Evolutionary conservation across 495 filamentous ascomycete genomes (phyloP), one percentile per base, ranked within the genome.

Genomic region (Tetracladium setigerum): DNA sequence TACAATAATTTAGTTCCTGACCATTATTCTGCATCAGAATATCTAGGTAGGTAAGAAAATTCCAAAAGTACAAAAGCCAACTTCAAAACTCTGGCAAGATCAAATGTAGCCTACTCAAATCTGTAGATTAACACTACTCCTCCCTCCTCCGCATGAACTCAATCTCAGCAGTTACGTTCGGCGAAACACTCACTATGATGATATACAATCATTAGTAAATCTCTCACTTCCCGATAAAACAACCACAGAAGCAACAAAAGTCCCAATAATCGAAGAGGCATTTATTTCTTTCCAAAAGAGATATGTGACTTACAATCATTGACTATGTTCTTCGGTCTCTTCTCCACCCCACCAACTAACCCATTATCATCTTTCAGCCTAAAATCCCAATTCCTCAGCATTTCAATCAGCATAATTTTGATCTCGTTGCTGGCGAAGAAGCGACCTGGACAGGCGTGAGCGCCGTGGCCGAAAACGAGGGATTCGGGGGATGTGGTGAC

Each of bases 371-470:
- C 49, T 17, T 24, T 31, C 15, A 36, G 34, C 19, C 50, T 32
- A 7, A 52, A 30, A 35, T 57, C 55, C 6, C 34, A 57, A 17
- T 36, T 44, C 30, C 7, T 43, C 27, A 57, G 30, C 32, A 57
- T 14, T 33, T 57, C 33, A 19, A 46, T 41, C 46, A 57, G 12
- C 10, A 54, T 11, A 18, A 47, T 14, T 31, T 57, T 57, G 13
- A 57, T 50, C 39, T 57, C 55, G 27, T 57, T 57, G 24, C 16
- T 31, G 0, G 73, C 76, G 40, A 82, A 79, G 61, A 78, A 78
- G 8, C 81, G 63, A 0, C 80, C 81, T 0, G 78, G 79, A 54
- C 77, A 81, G 0, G 79, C 75, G 43, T 80, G 72, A 17, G 56
- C 54, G 1, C 78, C 78, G 47, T 73, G 63, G 0, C 78, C 77